These are phyloP conservation scores for Fusarium foetens DNA, from an alignment of 2,329 filamentous ascomycete genomes.

Conservation along the genomic window DNA sequence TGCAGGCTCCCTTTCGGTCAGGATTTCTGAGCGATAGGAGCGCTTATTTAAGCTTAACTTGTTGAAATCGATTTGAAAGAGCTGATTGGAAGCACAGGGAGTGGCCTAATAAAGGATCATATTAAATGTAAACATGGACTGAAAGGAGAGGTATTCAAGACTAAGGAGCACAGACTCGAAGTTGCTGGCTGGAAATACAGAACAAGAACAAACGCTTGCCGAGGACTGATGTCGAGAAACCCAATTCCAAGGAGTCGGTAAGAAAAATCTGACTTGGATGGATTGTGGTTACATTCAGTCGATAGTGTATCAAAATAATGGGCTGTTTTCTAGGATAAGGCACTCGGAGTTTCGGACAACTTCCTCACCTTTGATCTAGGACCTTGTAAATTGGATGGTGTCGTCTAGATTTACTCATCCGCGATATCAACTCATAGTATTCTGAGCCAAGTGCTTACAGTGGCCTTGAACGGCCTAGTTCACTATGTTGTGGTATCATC, in stretches of 20 bases:
- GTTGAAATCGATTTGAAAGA: background rate
- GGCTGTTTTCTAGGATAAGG: background rate
- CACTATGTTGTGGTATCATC: conserved; percentile 6
- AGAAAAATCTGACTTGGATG: background rate
- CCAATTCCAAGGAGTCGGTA: background rate
- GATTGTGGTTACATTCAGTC: conserved; percentile 6
- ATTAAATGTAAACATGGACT: background rate
- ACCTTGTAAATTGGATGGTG: background rate
- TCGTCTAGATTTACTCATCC: background rate
- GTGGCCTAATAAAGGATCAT: background rate
- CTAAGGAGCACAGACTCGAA: background rate
- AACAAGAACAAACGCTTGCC: background rate
- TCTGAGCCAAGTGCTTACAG: background rate
- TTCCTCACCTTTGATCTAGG: background rate
- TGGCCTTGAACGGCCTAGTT: no score
- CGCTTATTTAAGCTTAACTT: background rate
- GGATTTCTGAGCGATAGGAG: background rate
- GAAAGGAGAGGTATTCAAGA: no score
- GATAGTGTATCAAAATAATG: background rate
- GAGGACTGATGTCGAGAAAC: background rate
- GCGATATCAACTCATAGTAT: background rate
- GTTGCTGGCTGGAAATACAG: background rate
- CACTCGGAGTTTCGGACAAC: conserved; percentile 3
- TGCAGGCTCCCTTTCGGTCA: background rate
- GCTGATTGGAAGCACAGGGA: background rate